Evolutionary conservation across 2,329 filamentous ascomycete species (phyloP), one percentile per base, ranked within the genome.

Genomic region (Cladorrhinum sp.): DNA sequence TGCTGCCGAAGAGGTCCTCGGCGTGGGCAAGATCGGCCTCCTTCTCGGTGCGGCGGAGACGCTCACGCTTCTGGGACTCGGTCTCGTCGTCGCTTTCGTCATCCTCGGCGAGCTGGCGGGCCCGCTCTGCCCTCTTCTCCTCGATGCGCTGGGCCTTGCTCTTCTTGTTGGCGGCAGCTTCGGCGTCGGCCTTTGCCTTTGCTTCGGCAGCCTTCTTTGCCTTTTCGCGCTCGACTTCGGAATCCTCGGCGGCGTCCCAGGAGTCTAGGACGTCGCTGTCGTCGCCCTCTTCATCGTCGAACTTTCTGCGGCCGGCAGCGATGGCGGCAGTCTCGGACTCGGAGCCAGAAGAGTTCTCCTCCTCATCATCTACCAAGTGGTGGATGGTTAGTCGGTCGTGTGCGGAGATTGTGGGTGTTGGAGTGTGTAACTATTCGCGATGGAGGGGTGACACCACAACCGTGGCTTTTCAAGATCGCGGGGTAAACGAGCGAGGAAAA

Each of bases 201-300:
- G 86, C 89, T 72, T 91, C 93, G 5, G 84, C 88, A 55, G 88
- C 92, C 79, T 94, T 95, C 77, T 90, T 90, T 26, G 86, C 91
- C 82, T 98, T 99, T 77, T 97, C 93, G 71, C 92, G 90, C 81
- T 99, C 95, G 70, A 88, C 94, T 71, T 99, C 95, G 64, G 92
- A 96, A 79, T 99, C 95, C 73, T 98, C 95, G 68, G 91, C 93
- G 61, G 91, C 94, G 72, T 98, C 93, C 95, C 95, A 99, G 33
- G 91, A 94, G 63, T 99, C 95, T 72, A 97, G 85, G 60, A 98
- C 93, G 77, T 96, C 91, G 69, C 81, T 82, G 67, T 90, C 87
- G 33, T 93, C 87, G 59, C 82, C 89, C 76, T 96, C 93, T 74
- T 98, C 94, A 69, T 98, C 94, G 69, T 95, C 92, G 72, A 96